Evolutionary conservation across 208 protist genomes (phyloP).

Genomic region (Kentomonas sorsogonicus): DNA sequence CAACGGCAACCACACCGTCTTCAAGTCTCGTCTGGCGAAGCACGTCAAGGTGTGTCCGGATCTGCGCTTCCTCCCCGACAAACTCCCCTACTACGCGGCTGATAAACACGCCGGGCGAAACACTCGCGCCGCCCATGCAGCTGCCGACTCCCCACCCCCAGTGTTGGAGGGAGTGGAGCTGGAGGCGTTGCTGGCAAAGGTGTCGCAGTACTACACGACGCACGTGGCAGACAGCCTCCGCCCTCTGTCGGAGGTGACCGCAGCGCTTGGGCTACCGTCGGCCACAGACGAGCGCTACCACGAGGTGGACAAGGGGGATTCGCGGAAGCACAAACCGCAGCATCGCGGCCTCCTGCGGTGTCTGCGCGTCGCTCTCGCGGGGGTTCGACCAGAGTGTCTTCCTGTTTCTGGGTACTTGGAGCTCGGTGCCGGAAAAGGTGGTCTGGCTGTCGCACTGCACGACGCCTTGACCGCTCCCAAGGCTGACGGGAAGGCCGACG

Average conservation of each 20-base stretch:
- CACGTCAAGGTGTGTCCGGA: constrained; percentile 74
- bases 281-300: background rate
- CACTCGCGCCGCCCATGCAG: constrained; percentile 9
- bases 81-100: constrained; percentile 46
- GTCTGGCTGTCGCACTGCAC: constrained; percentile 61
- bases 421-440: constrained; percentile 72
- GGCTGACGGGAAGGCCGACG: background rate
- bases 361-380: constrained; percentile 25
- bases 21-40: constrained; percentile 39
- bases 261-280: background rate
- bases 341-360: constrained; percentile 50
- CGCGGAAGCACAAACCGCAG: constrained; percentile 62
- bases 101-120: constrained; percentile 54
- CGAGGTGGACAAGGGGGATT: constrained; percentile 3
- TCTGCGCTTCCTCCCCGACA: constrained; percentile 33
- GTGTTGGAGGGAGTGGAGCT: constrained; percentile 4
- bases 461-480: constrained; percentile 22
- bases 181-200: constrained; percentile 15
- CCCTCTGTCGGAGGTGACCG: background rate
- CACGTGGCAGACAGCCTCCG: constrained; percentile 15
- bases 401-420: constrained; percentile 52
- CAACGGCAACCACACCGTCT: constrained; percentile 74
- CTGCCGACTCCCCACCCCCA: background rate
- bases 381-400: background rate
- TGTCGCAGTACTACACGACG: constrained; percentile 18